phyloP scores from a whole-genome alignment of 169 alveolate genomes.

The Babesia microti region DNA sequence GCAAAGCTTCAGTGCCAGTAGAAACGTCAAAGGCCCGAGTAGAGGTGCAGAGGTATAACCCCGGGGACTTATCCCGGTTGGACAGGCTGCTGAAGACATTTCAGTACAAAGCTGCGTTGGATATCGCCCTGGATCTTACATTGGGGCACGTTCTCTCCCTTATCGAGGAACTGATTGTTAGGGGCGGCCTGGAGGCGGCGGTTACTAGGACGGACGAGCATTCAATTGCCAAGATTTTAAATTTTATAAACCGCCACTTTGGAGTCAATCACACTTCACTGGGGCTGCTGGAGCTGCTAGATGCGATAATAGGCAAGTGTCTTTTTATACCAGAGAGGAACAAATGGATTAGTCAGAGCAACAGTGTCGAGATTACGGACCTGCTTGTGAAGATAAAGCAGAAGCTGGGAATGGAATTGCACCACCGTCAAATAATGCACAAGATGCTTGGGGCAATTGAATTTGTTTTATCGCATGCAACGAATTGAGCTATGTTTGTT shows the following conservation, averaged over 20 bases:
- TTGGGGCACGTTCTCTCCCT: conserved; percentile 37
- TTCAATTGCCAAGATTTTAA: conserved; percentile 23
- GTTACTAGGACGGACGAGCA: conserved; percentile 39
- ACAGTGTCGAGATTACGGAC: conserved; percentile 12
- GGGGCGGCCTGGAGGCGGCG: conserved; percentile 41
- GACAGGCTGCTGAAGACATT: conserved; percentile 38
- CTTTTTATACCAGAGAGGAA: too few species aligned
- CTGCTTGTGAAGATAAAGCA: conserved; percentile 26
- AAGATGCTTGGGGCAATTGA: conserved; percentile 30
- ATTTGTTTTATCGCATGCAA: conserved; percentile 7
- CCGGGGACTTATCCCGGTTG: conserved; percentile 19
- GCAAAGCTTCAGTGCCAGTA: conserved; percentile 1
- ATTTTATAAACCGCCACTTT: conserved; percentile 21
- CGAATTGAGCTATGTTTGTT: background rate
- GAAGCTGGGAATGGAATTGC: conserved; percentile 32
- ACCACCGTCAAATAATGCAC: conserved; percentile 33
- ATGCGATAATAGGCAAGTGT: conserved; percentile 31
- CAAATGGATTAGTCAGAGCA: conserved; percentile 27
- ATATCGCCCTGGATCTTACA: conserved; percentile 33
- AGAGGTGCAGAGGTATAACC: conserved; percentile 16
- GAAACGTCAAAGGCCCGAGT: conserved; percentile 4
- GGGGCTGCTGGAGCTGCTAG: conserved; percentile 20
- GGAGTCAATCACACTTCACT: conserved; percentile 19
- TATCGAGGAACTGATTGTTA: conserved; percentile 24
- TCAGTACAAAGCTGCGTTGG: conserved; percentile 46